Evolutionary conservation across 805 yeast genomes (phyloP).

Genomic region (Candida sakaeoensis): DNA sequence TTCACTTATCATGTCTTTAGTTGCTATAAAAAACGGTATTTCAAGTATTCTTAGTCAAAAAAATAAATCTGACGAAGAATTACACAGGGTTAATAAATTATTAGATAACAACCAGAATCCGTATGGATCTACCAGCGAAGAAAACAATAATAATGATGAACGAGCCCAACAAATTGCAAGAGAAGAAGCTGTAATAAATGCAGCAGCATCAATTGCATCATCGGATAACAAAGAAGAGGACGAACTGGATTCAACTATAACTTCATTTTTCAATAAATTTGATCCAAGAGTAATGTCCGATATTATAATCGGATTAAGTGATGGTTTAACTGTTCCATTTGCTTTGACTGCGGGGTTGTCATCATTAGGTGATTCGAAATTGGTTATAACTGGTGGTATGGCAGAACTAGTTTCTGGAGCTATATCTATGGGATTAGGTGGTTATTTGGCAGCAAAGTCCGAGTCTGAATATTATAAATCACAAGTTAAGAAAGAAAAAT

Average conservation of each 20-base stretch:
- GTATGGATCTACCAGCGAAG: conserved; percentile 32
- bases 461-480: conserved; percentile 74
- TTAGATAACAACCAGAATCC: conserved; percentile 32
- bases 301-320: conserved; percentile 87
- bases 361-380: conserved; percentile 80
- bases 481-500: conserved; percentile 69
- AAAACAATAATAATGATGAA: conserved; percentile 16
- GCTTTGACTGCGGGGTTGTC: conserved; percentile 96
- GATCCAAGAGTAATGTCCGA: conserved; percentile 95
- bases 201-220: conserved; percentile 20
- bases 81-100: conserved; percentile 27
- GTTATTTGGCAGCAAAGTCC: conserved; percentile 89
- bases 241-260: conserved; percentile 19
- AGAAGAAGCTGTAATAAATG: conserved; percentile 34
- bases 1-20: conserved; percentile 36
- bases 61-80: conserved; percentile 27
- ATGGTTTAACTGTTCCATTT: conserved; percentile 97
- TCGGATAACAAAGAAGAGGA: conserved; percentile 24
- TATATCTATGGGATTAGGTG: conserved; percentile 97
- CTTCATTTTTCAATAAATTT: conserved; percentile 44
- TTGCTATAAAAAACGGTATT: conserved; percentile 35
- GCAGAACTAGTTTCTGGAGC: conserved; percentile 97
- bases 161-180: conserved; percentile 32
- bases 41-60: conserved; percentile 18
- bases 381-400: conserved; percentile 96